Percentiles rank a stretch among this genome's conserved stretches.
phyloP scores from a whole-genome alignment of 768 basidiomycete genomes.

The Agaricus subrufescens region DNA sequence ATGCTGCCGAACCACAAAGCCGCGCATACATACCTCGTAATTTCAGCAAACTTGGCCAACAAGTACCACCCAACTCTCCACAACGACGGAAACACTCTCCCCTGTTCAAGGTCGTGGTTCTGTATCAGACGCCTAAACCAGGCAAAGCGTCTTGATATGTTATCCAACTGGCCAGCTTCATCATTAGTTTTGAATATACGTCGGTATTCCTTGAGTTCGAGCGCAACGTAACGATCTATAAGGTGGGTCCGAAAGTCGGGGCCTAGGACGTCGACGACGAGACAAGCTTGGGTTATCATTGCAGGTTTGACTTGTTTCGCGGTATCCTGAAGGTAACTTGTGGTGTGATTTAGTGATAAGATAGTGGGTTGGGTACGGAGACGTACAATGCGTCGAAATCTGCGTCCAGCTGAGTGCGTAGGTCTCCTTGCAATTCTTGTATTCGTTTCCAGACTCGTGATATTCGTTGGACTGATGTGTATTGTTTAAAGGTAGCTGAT shows the following conservation, averaged over 20 bases:
- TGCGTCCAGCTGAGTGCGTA: slow-evolving; percentile 75
- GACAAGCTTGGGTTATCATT: slow-evolving; percentile 76
- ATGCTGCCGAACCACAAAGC: background rate
- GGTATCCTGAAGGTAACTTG: slow-evolving; percentile 77
- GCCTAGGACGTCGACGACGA: slow-evolving; percentile 87
- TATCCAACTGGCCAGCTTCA: slow-evolving; percentile 96
- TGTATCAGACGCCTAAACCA: slow-evolving; percentile 89
- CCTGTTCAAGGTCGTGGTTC: slow-evolving; percentile 84
- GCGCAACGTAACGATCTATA: slow-evolving; percentile 82
- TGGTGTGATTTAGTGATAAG: background rate
- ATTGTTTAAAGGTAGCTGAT: slow-evolving; percentile 73
- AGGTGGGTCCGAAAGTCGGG: slow-evolving; percentile 76
- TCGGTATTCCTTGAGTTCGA: slow-evolving; percentile 93
- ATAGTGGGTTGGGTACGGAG: background rate
- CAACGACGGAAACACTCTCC: slow-evolving; percentile 72
- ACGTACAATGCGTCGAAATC: slow-evolving; percentile 93
- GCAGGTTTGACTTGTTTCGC: slow-evolving; percentile 59
- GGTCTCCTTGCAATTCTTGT: slow-evolving; percentile 75
- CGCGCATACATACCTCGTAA: slow-evolving; percentile 62
- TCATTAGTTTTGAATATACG: slow-evolving; percentile 91
- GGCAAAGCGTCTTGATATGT: slow-evolving; percentile 86
- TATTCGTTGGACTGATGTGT: slow-evolving; percentile 71
- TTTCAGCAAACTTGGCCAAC: slow-evolving; percentile 82
- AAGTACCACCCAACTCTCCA: slow-evolving; percentile 88
- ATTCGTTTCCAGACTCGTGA: slow-evolving; percentile 74